Evolutionary conservation across 768 basidiomycete species (phyloP).

Genomic region (Calocybe cyanea): DNA sequence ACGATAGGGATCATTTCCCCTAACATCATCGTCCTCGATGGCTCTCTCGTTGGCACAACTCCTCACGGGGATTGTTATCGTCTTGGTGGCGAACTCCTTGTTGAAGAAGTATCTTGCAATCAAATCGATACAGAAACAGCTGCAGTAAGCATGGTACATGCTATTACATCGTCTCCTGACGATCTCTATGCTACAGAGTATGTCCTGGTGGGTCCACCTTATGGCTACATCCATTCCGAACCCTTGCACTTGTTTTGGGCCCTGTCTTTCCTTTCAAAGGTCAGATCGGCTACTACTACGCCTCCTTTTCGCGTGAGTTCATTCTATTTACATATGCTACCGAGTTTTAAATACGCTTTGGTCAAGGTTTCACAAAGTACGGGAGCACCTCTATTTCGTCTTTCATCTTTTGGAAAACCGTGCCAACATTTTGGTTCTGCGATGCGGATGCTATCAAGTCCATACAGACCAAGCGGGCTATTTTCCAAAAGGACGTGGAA

Average conservation of each 20-base stretch:
- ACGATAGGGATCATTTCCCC: no score
- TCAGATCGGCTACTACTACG: constrained; percentile 29
- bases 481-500: constrained; percentile 37
- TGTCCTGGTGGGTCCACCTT: constrained; percentile 18
- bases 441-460: constrained; percentile 39
- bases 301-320: constrained; percentile 31
- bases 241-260: constrained; percentile 22
- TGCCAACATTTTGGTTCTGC: constrained; percentile 36
- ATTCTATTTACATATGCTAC: neutral
- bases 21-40: constrained; percentile 3
- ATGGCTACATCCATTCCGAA: constrained; percentile 29
- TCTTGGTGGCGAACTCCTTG: constrained; percentile 11
- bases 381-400: constrained; percentile 37
- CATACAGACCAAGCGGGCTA: constrained; percentile 26
- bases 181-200: constrained; percentile 7
- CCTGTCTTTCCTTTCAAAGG: constrained; percentile 30
- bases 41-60: constrained; percentile 8
- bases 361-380: constrained; percentile 33
- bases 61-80: constrained; percentile 9
- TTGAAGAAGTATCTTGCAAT: constrained; percentile 15
- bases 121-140: constrained; percentile 3
- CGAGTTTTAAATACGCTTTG: neutral
- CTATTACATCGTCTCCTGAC: neutral
- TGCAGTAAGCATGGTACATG: constrained; percentile 6
- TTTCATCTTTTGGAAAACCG: constrained; percentile 25